A percentile compares a stretch with the other conserved stretches of the same genome.
Evolutionary conservation across 2,329 filamentous ascomycete species (phyloP).

Genomic region (Aspergillus texensis): DNA sequence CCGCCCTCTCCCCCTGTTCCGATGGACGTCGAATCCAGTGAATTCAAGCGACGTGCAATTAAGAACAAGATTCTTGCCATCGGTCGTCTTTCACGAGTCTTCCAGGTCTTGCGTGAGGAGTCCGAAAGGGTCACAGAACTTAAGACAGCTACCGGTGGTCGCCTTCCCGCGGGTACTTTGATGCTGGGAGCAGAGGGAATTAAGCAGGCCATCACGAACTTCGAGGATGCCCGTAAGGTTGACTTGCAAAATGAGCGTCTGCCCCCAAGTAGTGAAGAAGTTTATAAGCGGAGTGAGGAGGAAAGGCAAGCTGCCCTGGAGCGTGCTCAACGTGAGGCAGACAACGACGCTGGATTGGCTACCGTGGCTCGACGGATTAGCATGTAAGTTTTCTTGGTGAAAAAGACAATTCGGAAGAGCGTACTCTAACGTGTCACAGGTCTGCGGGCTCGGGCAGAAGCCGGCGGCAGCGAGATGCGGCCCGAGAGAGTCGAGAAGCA

Average conservation of each 20-base stretch:
- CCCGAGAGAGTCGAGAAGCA: constrained; percentile 30
- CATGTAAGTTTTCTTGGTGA: constrained; percentile 68
- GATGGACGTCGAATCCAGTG: constrained; percentile 80
- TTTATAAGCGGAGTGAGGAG: constrained; percentile 78
- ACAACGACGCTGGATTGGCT: constrained; percentile 86
- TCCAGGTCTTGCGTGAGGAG: constrained; percentile 97
- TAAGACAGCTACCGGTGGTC: constrained; percentile 92
- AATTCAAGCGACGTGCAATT: constrained; percentile 94
- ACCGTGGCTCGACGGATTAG: constrained; percentile 87
- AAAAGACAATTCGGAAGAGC: neutral
- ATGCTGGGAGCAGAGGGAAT: constrained; percentile 98
- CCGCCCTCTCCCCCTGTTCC: constrained; percentile 73
- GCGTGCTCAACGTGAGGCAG: constrained; percentile 82
- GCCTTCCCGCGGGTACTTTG: constrained; percentile 89
- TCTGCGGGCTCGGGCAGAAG: constrained; percentile 42
- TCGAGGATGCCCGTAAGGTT: constrained; percentile 95
- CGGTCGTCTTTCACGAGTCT: constrained; percentile 91
- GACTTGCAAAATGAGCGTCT: constrained; percentile 95
- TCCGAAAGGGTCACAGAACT: constrained; percentile 95
- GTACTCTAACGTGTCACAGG: constrained; percentile 30
- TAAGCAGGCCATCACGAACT: constrained; percentile 95
- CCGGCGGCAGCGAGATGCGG: constrained; percentile 35
- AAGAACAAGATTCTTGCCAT: constrained; percentile 99
- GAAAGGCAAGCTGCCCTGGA: constrained; percentile 81
- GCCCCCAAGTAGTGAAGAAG: constrained; percentile 90